phyloP scores from a whole-genome alignment of 2,329 filamentous ascomycete genomes.

The Colletotrichum zoysiae region DNA sequence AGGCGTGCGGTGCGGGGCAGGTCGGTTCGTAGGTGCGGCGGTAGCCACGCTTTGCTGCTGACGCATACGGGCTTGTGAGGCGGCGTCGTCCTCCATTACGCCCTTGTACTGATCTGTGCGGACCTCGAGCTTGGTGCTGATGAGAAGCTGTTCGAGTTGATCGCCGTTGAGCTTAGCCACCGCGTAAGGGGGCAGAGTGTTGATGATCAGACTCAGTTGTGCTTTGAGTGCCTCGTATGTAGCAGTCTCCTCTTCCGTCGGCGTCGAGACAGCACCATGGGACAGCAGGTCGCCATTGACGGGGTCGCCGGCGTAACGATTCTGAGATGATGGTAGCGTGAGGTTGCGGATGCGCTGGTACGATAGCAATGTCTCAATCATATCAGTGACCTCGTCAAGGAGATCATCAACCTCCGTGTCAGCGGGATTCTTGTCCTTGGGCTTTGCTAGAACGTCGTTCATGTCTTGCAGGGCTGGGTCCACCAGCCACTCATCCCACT shows the following conservation, averaged over 20 bases:
- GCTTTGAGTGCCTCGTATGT: conserved; percentile 81
- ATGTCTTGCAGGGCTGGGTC: conserved; percentile 64
- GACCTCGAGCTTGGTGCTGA: conserved; percentile 82
- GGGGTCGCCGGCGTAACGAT: conserved; percentile 70
- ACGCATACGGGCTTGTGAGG: conserved; percentile 63
- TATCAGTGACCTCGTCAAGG: conserved; percentile 78
- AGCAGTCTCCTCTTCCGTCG: conserved; percentile 70
- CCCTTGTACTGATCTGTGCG: conserved; percentile 81
- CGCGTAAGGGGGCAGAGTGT: conserved; percentile 83
- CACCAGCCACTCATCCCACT: conserved; percentile 69
- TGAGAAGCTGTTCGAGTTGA: conserved; percentile 83
- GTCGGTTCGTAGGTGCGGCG: conserved; percentile 44
- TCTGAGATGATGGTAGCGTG: conserved; percentile 73
- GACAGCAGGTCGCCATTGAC: conserved; percentile 76
- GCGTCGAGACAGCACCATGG: conserved; percentile 74
- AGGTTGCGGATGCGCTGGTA: conserved; percentile 84
- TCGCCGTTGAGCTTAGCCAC: conserved; percentile 89
- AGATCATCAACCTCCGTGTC: conserved; percentile 52
- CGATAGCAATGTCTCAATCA: conserved; percentile 81
- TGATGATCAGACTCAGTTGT: conserved; percentile 79
- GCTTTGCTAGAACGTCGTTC: conserved; percentile 62
- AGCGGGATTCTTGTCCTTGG: conserved; percentile 50
- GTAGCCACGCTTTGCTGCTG: conserved; percentile 51
- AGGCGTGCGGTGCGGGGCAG: conserved; percentile 55
- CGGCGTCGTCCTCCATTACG: conserved; percentile 84